Conservation (phyloP, 495 filamentous ascomycete species). For the Podospora fimiseda region DNA sequence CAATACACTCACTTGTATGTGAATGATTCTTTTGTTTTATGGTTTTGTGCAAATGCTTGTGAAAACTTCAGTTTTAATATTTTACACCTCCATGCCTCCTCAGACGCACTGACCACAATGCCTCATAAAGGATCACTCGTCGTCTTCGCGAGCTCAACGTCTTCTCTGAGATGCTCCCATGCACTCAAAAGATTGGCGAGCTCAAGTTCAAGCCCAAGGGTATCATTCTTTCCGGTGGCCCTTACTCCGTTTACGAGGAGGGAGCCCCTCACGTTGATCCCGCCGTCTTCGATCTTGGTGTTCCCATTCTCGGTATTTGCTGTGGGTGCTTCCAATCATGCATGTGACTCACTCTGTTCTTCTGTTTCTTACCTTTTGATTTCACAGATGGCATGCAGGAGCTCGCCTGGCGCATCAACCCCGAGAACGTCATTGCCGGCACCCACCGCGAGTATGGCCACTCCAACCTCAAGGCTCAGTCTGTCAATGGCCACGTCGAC, state of each 20-base stretch:
- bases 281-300: constrained; percentile 64
- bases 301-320: constrained; percentile 54
- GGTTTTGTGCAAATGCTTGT: not conserved
- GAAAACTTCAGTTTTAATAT: too few relatives aligned
- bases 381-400: constrained; percentile 45
- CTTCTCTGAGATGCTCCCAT: constrained; percentile 88
- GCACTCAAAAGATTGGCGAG: constrained; percentile 77
- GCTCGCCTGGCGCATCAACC: constrained; percentile 66
- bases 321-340: constrained; percentile 40
- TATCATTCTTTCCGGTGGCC: constrained; percentile 68
- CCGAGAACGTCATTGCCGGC: constrained; percentile 65
- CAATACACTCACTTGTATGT: constrained; percentile 21
- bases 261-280: constrained; percentile 54
- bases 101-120: constrained; percentile 5
- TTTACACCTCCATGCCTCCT: too few relatives aligned
- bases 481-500: constrained; percentile 53
- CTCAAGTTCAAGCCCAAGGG: constrained; percentile 77
- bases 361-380: constrained; percentile 2
- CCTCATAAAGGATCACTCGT: constrained; percentile 13
- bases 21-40: not conserved
- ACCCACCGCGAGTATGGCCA: constrained; percentile 45
- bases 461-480: constrained; percentile 16
- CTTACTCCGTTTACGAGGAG: constrained; percentile 30
- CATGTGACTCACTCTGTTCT: not conserved
- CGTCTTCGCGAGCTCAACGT: constrained; percentile 53